Conservation (phyloP, 768 basidiomycete genomes). For the Neoboletus brunneissimus region DNA sequence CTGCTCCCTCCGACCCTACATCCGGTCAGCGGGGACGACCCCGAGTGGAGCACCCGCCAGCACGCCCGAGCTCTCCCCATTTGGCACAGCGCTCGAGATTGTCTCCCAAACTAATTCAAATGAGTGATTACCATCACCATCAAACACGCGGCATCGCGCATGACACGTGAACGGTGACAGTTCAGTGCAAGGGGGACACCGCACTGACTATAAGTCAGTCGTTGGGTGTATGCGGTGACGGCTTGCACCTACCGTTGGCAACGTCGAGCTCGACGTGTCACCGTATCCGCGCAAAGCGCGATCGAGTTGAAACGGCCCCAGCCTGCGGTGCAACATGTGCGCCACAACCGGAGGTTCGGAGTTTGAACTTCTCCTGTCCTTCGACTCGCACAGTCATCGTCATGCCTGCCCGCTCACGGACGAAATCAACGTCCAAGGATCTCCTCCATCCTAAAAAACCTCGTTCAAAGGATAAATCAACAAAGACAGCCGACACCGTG, state of each 20-base stretch:
- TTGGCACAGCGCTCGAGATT: conserved; percentile 8
- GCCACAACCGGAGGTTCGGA: conserved; percentile 32
- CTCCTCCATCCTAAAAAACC: neutral
- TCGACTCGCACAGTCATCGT: conserved; percentile 20
- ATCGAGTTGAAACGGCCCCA: neutral
- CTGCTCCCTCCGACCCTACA: neutral
- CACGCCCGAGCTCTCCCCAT: conserved; percentile 7
- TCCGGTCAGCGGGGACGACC: neutral
- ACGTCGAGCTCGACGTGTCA: conserved; percentile 3
- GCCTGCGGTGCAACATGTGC: neutral
- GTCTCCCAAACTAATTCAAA: conserved; percentile 12
- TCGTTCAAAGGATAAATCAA: conserved; percentile 20
- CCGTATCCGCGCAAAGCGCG: neutral
- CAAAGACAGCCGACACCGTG: conserved; percentile 16
- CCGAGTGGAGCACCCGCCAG: conserved; percentile 3
- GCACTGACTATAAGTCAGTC: neutral
- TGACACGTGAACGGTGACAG: conserved; percentile 17
- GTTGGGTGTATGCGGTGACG: conserved; percentile 1
- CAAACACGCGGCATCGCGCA: conserved; percentile 1
- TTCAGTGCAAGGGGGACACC: neutral
- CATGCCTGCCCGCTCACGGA: conserved; percentile 49
- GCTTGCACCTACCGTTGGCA: neutral
- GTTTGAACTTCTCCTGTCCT: conserved; percentile 33
- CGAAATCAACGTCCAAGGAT: conserved; percentile 33
- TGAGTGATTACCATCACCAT: conserved; percentile 1